Evolutionary conservation across 192 early-diverging fungal species (phyloP), one percentile per base, ranked within the genome.

Genomic region (Phlyctochytrium planicorne): DNA sequence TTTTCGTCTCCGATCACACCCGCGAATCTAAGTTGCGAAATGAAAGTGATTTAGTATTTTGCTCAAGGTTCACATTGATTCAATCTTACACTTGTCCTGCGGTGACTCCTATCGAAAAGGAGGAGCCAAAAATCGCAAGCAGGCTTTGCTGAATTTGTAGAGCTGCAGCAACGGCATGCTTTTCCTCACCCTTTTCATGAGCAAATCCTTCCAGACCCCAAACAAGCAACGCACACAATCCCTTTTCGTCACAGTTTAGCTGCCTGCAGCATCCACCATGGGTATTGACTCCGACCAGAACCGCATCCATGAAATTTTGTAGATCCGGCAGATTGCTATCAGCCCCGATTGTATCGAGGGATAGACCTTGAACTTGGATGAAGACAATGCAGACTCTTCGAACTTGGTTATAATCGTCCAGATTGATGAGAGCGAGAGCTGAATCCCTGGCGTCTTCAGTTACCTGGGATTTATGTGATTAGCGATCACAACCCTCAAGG

Each of bases 191-290:
- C 52, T 71, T 71, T 53, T 71, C 69, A 55, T 71, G 69, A 1
- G 69, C 62, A 53, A 71, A 71, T n/a, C 69, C 69, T 36, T 63
- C 69, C 16, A 71, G 62, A 0, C 69, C 69, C 60, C 60, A 71
- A 53, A 71, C 69, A 17, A 71, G 6, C 17, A 71, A 35, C 10
- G 69, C 69, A 25, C 62, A 63, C 6, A 63, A 36, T 17, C 62
- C 69, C 37, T 71, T 71, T 25, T 71, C 69, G 31, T 71, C 69
- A 35, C 69, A 71, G 40, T 63, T 64, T 25, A 71, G 31, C 55
- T 71, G 69, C 10, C 69, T 61, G 2, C 63, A 34, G 30, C 69
- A 71, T 12, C 62, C 69, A 63, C 65, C 69, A 55, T 57, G 63
- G 24, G 59, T 71, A 16, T 16, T 10, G 1, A 71, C 17, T 0